Percentiles rank a stretch among this genome's conserved stretches.
Evolutionary conservation across 106 monocot genomes (phyloP).

Genomic region (Acorus gramineus): DNA sequence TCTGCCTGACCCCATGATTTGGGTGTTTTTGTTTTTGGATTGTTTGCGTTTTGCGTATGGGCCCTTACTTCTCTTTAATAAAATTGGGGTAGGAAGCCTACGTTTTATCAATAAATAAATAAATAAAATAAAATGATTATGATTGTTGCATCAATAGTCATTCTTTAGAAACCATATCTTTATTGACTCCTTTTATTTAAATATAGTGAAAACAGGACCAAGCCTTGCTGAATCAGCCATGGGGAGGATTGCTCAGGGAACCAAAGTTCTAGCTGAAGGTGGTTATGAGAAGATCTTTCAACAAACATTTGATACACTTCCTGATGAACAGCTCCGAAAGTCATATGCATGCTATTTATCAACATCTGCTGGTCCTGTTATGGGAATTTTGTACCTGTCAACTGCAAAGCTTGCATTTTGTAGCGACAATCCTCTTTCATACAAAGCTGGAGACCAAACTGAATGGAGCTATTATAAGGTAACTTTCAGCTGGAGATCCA

Average conservation of each 20-base stretch:
- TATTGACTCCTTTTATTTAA: not conserved
- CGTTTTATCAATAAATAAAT: too few species aligned
- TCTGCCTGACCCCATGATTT: too few species aligned
- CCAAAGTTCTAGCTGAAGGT: conserved; percentile 27
- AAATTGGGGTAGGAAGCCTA: too few species aligned
- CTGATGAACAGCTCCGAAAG: conserved; percentile 21
- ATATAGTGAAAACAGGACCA: conserved; percentile 22
- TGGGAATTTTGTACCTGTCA: conserved; percentile 25
- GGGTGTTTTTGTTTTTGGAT: too few species aligned
- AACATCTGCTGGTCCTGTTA: conserved; percentile 31
- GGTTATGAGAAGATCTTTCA: conserved; percentile 28
- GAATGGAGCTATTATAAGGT: conserved; percentile 45
- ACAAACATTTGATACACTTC: conserved; percentile 18
- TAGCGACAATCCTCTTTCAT: conserved; percentile 22
- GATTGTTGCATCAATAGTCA: too few species aligned
- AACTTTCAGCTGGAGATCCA: not conserved
- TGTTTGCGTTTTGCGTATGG: too few species aligned
- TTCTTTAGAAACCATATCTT: not conserved
- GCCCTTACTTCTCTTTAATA: too few species aligned
- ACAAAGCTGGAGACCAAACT: conserved; percentile 26
- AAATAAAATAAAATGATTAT: too few species aligned
- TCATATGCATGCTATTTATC: conserved; percentile 25
- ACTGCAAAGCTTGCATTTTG: conserved; percentile 30
- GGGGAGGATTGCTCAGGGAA: conserved; percentile 22
- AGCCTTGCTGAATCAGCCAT: conserved; percentile 25